phyloP scores from a whole-genome alignment of 768 basidiomycete species.

The Omphalotus guepiniiformis region DNA sequence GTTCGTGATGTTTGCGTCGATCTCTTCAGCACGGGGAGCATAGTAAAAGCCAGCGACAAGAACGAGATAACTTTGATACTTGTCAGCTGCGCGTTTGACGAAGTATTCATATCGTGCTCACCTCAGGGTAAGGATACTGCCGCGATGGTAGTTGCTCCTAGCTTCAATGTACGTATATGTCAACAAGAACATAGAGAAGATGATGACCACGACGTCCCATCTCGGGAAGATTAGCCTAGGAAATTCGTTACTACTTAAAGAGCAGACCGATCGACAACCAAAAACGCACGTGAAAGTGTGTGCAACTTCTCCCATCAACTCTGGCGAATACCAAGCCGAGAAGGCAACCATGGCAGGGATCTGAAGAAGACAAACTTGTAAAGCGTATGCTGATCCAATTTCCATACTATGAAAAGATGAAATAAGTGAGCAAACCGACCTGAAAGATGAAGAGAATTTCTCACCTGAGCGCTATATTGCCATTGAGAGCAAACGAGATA shows the following conservation, averaged over 20 bases:
- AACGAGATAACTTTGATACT: slow-evolving; percentile 73
- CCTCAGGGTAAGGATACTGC: slow-evolving; percentile 93
- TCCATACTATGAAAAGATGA: slow-evolving; percentile 72
- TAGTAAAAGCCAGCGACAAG: slow-evolving; percentile 90
- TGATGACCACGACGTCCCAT: slow-evolving; percentile 95
- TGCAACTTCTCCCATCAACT: slow-evolving; percentile 79
- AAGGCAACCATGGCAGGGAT: slow-evolving; percentile 99
- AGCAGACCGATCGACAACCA: background rate
- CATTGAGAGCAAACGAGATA: slow-evolving; percentile 94
- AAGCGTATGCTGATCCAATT: slow-evolving; percentile 97
- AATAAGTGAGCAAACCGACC: slow-evolving; percentile 5
- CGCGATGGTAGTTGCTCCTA: slow-evolving; percentile 97
- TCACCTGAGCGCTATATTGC: slow-evolving; percentile 93
- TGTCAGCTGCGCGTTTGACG: background rate
- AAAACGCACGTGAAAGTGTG: slow-evolving; percentile 87
- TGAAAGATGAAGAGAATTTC: slow-evolving; percentile 14
- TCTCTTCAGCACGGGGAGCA: slow-evolving; percentile 53
- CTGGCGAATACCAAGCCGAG: slow-evolving; percentile 90
- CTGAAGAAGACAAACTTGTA: slow-evolving; percentile 96
- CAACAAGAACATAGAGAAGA: slow-evolving; percentile 94
- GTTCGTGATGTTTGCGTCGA: slow-evolving; percentile 27
- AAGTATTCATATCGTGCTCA: slow-evolving; percentile 24
- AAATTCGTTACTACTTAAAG: slow-evolving; percentile 9
- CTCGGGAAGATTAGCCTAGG: slow-evolving; percentile 92
- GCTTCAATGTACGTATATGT: slow-evolving; percentile 99